Evolutionary conservation across 169 alveolate genomes (phyloP), one percentile per base, ranked within the genome.

Genomic region (Perkinsus chesapeaki): DNA sequence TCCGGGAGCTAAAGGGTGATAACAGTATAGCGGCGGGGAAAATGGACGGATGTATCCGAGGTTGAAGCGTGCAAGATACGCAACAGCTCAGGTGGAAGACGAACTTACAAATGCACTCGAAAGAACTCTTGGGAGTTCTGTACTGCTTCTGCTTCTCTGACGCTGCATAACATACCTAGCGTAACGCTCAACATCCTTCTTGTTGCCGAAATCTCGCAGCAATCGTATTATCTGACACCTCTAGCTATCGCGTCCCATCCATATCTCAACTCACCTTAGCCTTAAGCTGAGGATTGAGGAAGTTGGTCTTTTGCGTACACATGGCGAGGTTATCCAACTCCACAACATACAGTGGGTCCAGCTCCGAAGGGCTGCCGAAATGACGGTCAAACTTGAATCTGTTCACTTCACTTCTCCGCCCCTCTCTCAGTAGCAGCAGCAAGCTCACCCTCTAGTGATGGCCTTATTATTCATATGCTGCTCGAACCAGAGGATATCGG

Each of bases 11-110:
- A 97, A 95, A 3, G 98, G 97, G 92, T 96, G 96, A 95, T 93
- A 0, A 96, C 98, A 48, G 96, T 95, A 92, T 94, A 96, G n/a
- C 97, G 95, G 93, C 96, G 98, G n/a, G 97, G 96, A 23, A 97
- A 96, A 91, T 95, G 96, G 39, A 98, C 97, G 31, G 96, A 94
- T 3, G 98, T 96, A 43, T 94, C 91, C 47, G 92, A 92, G 27
- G 97, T 97, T 0, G 96, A 96, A 95, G 91, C 93, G 48, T 91
- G 48, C 3, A 94, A 93, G 73, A 72, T 93, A 10, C 91, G 39
- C 31, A 93, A 93, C 97, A n/a, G n/a, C n/a, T n/a, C n/a, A n/a
- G n/a, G n/a, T 82, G 91, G 27, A 1, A n/a, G 47, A 43, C 82
- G 47, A 34, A 73, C 48, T 23, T 91, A 31, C 47, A 47, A 92